phyloP scores from a whole-genome alignment of 768 basidiomycete species.

The Lyophyllum shimeji region DNA sequence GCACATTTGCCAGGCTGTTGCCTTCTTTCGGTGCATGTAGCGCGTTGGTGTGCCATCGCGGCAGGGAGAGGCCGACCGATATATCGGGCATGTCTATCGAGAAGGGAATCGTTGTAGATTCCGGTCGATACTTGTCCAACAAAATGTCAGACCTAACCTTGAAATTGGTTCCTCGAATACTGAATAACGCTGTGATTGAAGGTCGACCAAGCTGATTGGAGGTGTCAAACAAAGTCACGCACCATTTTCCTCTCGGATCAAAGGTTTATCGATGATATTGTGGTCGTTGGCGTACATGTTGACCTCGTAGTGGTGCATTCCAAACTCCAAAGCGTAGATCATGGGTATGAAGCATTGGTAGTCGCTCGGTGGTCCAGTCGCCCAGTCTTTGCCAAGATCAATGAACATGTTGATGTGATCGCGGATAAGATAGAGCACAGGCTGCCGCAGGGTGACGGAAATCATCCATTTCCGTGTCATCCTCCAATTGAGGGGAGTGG shows the following conservation, averaged over 20 bases:
- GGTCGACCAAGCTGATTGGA: background rate
- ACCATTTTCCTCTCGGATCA: slow-evolving; percentile 85
- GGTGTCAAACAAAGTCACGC: slow-evolving; percentile 10
- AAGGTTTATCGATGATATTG: slow-evolving; percentile 92
- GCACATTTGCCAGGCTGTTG: slow-evolving; percentile 60
- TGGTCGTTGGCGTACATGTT: slow-evolving; percentile 92
- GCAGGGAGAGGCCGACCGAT: slow-evolving; percentile 62
- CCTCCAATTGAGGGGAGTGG: slow-evolving; percentile 83
- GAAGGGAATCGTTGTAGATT: slow-evolving; percentile 67
- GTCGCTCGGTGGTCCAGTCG: slow-evolving; percentile 75
- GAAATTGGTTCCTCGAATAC: slow-evolving; percentile 57
- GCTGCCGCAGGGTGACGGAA: slow-evolving; percentile 67
- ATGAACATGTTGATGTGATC: slow-evolving; percentile 95
- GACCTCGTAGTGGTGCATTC: slow-evolving; percentile 73
- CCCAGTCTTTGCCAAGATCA: slow-evolving; percentile 93
- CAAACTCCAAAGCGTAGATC: slow-evolving; percentile 68
- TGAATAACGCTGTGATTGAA: slow-evolving; percentile 64
- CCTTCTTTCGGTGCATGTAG: slow-evolving; percentile 63
- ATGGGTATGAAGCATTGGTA: slow-evolving; percentile 84
- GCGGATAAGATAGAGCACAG: slow-evolving; percentile 76
- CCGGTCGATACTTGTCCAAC: slow-evolving; percentile 71
- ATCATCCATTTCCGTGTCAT: slow-evolving; percentile 77
- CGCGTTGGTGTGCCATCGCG: slow-evolving; percentile 87
- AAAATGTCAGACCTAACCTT: slow-evolving; percentile 56
- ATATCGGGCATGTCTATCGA: slow-evolving; percentile 57